Conservation (phyloP, 129 eudicot genomes). For the Chrysanthemum seticuspe region DNA sequence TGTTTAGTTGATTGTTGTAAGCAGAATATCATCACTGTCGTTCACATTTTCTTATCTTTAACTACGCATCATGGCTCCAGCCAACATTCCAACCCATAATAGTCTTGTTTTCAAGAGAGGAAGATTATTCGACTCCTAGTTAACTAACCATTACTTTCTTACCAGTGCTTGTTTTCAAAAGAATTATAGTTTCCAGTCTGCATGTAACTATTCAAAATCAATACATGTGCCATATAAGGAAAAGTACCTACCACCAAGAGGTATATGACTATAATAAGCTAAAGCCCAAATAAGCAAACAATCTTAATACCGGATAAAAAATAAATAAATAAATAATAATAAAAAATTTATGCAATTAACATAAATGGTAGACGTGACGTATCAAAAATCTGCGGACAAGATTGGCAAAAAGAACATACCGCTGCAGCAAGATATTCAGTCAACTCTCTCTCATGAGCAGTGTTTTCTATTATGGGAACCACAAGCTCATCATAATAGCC, state of each 20-base stretch:
- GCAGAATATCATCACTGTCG: background rate
- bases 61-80: background rate
- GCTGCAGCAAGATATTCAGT: constrained; percentile 95
- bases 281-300: background rate
- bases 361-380: background rate
- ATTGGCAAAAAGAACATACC: constrained; percentile 43
- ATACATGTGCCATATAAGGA: background rate
- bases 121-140: background rate
- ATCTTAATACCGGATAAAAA: background rate
- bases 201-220: background rate
- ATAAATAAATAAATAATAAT: too few relatives aligned
- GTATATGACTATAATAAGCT: background rate
- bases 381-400: background rate
- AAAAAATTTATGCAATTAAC: background rate
- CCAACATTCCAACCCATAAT: background rate
- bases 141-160: background rate
- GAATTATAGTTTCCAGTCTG: background rate
- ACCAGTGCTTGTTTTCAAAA: background rate
- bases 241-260: background rate
- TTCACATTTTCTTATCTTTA: background rate
- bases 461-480: constrained; percentile 90
- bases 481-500: constrained; percentile 96
- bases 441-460: constrained; percentile 95
- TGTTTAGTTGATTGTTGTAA: background rate
- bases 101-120: background rate